Evolutionary conservation across 805 yeast species (phyloP).

Genomic region (Saturnispora galanensis): DNA sequence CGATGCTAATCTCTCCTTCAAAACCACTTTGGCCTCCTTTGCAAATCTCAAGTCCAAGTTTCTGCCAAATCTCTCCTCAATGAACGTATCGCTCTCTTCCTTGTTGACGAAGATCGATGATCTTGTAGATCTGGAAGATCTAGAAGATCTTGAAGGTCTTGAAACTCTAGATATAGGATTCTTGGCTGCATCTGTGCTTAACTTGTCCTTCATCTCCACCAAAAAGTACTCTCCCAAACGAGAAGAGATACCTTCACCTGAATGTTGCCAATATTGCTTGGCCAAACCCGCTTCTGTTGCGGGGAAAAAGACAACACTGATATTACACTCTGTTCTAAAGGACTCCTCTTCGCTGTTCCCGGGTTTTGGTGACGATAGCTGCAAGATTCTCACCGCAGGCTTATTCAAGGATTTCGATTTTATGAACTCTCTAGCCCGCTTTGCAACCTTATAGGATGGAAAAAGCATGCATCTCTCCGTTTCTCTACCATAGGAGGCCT

Average conservation of each 20-base stretch:
- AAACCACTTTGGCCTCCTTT: conserved; percentile 62
- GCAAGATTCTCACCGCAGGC: conserved; percentile 51
- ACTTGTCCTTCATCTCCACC: conserved; percentile 42
- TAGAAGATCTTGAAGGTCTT: conserved; percentile 11
- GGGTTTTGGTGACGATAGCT: conserved; percentile 64
- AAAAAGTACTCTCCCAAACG: conserved; percentile 78
- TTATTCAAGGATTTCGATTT: conserved; percentile 30
- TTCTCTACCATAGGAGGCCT: conserved; percentile 65
- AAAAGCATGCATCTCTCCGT: conserved; percentile 69
- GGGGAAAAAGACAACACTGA: conserved; percentile 76
- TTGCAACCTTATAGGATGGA: conserved; percentile 71
- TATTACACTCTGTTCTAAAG: conserved; percentile 51
- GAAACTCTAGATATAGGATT: conserved; percentile 10
- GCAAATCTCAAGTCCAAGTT: conserved; percentile 72
- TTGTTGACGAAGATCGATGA: conserved; percentile 18
- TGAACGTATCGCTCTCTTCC: conserved; percentile 52
- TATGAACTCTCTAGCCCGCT: conserved; percentile 76
- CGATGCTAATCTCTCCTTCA: conserved; percentile 67
- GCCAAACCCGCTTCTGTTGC: conserved; percentile 48
- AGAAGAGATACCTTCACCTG: conserved; percentile 95
- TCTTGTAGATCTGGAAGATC: conserved; percentile 21
- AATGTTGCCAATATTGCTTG: conserved; percentile 90
- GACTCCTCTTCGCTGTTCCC: conserved; percentile 47
- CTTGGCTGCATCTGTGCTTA: conserved; percentile 18
- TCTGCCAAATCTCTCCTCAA: conserved; percentile 88